Evolutionary conservation across 2,329 filamentous ascomycete genomes (phyloP).

Genomic region (Trichoderma koningiopsis): DNA sequence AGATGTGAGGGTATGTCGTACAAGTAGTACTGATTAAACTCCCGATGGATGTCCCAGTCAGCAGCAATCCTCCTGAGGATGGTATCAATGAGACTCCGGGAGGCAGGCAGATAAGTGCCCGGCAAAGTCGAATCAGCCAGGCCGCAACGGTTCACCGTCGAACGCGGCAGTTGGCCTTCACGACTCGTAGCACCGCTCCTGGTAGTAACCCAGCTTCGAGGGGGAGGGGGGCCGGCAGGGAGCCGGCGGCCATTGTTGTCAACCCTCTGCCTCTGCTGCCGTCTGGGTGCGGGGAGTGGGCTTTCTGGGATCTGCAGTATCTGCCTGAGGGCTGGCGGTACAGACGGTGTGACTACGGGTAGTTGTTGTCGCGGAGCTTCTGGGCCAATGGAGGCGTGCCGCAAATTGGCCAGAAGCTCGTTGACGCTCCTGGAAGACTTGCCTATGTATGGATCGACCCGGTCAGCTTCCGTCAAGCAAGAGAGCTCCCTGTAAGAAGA

Average conservation of each 20-base stretch:
- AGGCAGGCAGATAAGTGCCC: slow-evolving; percentile 47
- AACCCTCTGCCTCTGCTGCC: slow-evolving; percentile 44
- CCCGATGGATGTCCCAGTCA: slow-evolving; percentile 58
- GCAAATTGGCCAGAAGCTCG: slow-evolving; percentile 60
- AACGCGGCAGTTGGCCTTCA: slow-evolving; percentile 28
- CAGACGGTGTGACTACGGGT: slow-evolving; percentile 49
- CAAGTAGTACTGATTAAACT: slow-evolving; percentile 60
- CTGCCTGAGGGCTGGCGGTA: slow-evolving; percentile 60
- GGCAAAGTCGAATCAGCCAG: slow-evolving; percentile 42
- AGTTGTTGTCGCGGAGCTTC: slow-evolving; percentile 35
- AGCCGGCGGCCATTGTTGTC: slow-evolving; percentile 53
- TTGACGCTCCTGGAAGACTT: slow-evolving; percentile 53
- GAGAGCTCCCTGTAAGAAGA: not conserved
- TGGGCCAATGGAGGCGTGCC: slow-evolving; percentile 46
- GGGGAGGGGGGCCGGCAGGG: slow-evolving; percentile 61
- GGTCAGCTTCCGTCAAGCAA: slow-evolving; percentile 13
- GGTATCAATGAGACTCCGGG: slow-evolving; percentile 54
- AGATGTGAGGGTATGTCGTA: slow-evolving; percentile 57
- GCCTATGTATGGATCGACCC: slow-evolving; percentile 33
- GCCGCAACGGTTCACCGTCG: slow-evolving; percentile 29
- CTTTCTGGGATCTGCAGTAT: slow-evolving; percentile 63
- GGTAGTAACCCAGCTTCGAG: slow-evolving; percentile 56
- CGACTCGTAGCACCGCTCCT: slow-evolving; percentile 27
- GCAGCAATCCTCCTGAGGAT: slow-evolving; percentile 52
- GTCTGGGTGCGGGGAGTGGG: slow-evolving; percentile 53